Base-by-base conservation (phyloP, 2,329 filamentous ascomycete genomes). In the Thielaviopsis populi region DNA sequence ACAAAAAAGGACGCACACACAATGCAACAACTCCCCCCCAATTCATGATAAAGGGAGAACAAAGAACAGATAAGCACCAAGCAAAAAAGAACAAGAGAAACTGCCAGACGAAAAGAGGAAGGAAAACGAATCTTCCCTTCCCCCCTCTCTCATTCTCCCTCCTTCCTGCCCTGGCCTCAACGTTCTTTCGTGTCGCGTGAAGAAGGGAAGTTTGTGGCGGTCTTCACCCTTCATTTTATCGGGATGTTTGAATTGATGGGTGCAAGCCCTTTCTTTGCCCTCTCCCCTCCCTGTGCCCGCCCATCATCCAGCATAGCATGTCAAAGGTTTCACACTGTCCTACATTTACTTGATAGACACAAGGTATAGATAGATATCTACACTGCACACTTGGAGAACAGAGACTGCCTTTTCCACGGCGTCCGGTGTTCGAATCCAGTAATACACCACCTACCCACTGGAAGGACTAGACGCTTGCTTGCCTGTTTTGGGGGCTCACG, bases 191-290 rank as follows among this genome's bases (percentile, higher is more conserved):
- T n/a, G 6, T 19, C 6, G 15, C 53, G 46, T 50, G 46, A 50
- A 50, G 46, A 50, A 50, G 7, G 46, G 46, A 27, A 50, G 46
- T 19, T 37, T 6, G 30, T 33, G 30, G 24, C 24, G 53, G 53
- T 15, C 33, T 56, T 56, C 53, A 56, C 53, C 53, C 53, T 56
- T 56, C 53, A 56, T 56, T 56, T 56, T 56, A 56, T 37, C 30
- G 5, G 53, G 27, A 8, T 56, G n/a, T 56, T 56, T 56, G 22
- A 56, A 37, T 56, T 37, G 30, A 37, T 37, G 6, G 33, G 42
- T 46, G 27, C 53, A 50, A 37, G 53, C n/a, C 53, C 27, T 56
- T 33, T 30, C 27, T 56, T 33, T 30, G 7, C 27, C 37, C n/a
- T 37, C 53, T 56, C 33, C 2, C 50, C 24, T 33, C 30, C 50